Evolutionary conservation across 495 filamentous ascomycete species (phyloP).

Genomic region (Pyrenopolyporus hunteri): DNA sequence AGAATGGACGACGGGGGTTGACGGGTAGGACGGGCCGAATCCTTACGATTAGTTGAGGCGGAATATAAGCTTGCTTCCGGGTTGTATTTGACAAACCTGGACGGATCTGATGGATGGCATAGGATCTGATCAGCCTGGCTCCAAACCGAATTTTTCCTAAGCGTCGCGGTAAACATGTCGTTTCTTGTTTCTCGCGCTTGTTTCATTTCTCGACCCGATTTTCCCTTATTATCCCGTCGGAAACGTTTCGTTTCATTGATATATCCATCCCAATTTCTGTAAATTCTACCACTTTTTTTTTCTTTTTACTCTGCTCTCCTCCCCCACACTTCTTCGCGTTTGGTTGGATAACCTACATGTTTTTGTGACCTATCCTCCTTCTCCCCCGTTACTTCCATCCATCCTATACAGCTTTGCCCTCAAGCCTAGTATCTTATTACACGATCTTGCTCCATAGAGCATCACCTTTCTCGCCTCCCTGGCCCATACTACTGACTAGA

Average conservation of each 20-base stretch:
- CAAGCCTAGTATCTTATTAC: slow-evolving; percentile 33
- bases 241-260: slow-evolving; percentile 41
- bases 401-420: slow-evolving; percentile 27
- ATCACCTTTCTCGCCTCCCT: slow-evolving; percentile 14
- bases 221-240: slow-evolving; percentile 20
- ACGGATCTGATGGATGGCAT: slow-evolving; percentile 37
- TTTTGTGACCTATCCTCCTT: not conserved
- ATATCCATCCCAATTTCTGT: slow-evolving; percentile 35
- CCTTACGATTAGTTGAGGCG: slow-evolving; percentile 37
- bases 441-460: slow-evolving; percentile 25
- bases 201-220: slow-evolving; percentile 36
- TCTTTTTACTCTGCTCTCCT: slow-evolving; percentile 28
- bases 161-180: slow-evolving; percentile 33
- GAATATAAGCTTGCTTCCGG: slow-evolving; percentile 35
- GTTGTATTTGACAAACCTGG: slow-evolving; percentile 31
- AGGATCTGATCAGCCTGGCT: slow-evolving; percentile 34
- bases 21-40: slow-evolving; percentile 37
- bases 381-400: slow-evolving; percentile 14
- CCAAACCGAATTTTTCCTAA: slow-evolving; percentile 24
- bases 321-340: slow-evolving; percentile 15
- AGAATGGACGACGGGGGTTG: slow-evolving; percentile 23
- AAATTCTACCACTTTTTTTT: slow-evolving; percentile 36
- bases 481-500: slow-evolving; percentile 23
- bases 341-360: slow-evolving; percentile 22
- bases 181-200: slow-evolving; percentile 39